Evolutionary conservation across 345 rosid genomes (phyloP), one percentile per base, ranked within the genome.

Genomic region (Syzygium jambos): DNA sequence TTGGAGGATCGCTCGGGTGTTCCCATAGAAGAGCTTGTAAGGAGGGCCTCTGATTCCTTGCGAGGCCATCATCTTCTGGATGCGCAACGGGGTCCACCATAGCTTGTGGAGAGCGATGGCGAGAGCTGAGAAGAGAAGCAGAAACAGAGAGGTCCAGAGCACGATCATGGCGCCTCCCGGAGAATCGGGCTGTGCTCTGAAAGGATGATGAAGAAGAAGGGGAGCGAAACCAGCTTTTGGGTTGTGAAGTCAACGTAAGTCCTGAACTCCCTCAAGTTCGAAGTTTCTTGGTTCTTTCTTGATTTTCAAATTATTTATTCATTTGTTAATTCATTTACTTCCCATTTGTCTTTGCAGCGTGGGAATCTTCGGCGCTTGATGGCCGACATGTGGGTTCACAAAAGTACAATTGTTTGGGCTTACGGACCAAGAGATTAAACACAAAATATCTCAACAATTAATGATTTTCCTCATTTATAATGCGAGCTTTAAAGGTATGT

Each of bases 41-140:
- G 92, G 52, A 77, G 89, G 89, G 59, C 92, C 92, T 85, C 51
- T 30, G 52, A 91, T 87, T 61, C 92, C 91, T 51, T 84, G 90
- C 12, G 89, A 83, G 10, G 34, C 85, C 87, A 89, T 59, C 14
- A 17, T 22, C 38, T 51, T 52, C 63, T 85, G 89, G 29, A 90
- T 51, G 43, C 84, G 89, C 51, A 51, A 46, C 4, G 90, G 94
- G 11, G 87, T 87, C 91, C 89, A 90, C 93, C 91, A 90, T 46
- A 85, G 52, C n/a, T 85, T 86, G 84, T 90, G 21, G n/a, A 91
- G 17, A 17, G 88, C 65, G 84, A 78, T 89, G 80, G 87, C 29
- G n/a, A 89, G 49, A 53, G 51, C 68, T 19, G 63, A 30, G 78
- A 90, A 29, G 27, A 90, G 34, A 52, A 7, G 89, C 12, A 88